Percentiles rank a stretch among this genome's conserved stretches.
These are phyloP conservation scores for Tulasnella sp. DNA, from an alignment of 768 basidiomycete species.

Conservation along the genomic window DNA sequence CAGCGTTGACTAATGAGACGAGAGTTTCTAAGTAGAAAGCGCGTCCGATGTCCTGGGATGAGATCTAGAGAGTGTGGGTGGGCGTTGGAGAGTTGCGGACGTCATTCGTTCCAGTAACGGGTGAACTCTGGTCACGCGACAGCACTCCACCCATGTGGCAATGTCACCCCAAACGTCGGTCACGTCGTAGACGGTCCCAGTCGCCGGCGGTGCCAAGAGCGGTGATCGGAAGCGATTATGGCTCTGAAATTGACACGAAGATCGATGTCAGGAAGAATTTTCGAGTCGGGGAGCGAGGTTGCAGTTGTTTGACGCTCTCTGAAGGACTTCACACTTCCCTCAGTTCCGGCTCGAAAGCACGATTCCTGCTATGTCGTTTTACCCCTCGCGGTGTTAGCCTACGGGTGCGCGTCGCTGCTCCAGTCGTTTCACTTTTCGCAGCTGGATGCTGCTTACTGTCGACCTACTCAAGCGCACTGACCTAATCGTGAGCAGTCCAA, in stretches of 20 bases:
- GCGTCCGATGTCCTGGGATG: neutral
- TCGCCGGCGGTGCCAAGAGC: neutral
- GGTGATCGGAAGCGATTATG: neutral
- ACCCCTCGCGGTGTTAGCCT: slow-evolving; percentile 59
- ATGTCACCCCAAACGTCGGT: neutral
- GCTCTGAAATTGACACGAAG: neutral
- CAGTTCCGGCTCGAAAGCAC: slow-evolving; percentile 73
- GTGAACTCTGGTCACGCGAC: neutral
- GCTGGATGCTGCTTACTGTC: slow-evolving; percentile 73
- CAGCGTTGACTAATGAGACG: neutral
- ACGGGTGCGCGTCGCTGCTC: slow-evolving; percentile 64
- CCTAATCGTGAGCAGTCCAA: slow-evolving; percentile 58
- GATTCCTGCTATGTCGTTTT: slow-evolving; percentile 52
- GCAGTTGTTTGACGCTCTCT: neutral
- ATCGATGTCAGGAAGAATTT: neutral
- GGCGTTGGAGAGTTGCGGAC: slow-evolving; percentile 6
- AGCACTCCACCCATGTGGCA: neutral
- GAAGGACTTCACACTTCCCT: neutral
- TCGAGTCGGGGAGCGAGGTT: neutral
- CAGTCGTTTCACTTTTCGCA: slow-evolving; percentile 68
- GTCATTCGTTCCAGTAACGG: neutral
- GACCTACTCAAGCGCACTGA: slow-evolving; percentile 66
- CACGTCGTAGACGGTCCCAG: neutral
- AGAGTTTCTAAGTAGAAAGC: neutral
- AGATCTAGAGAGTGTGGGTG: too few species aligned